Conservation (phyloP, 768 basidiomycete species). For the Calocera viscosa region DNA sequence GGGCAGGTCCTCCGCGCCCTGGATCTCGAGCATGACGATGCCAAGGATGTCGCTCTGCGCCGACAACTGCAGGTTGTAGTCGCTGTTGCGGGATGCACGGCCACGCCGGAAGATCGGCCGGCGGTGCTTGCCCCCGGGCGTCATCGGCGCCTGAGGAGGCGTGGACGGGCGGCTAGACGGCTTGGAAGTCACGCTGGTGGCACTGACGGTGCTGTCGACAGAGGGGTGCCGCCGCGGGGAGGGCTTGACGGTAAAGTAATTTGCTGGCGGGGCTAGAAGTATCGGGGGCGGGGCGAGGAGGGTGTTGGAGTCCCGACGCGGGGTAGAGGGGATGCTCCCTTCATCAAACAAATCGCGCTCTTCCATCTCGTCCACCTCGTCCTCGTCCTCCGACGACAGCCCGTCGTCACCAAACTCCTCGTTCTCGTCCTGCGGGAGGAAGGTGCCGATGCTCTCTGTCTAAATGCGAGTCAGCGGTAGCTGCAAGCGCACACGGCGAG, state of each 20-base stretch:
- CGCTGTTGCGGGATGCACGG: slow-evolving; percentile 29
- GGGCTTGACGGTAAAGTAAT: slow-evolving; percentile 18
- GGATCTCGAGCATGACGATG: slow-evolving; percentile 90
- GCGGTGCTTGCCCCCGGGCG: slow-evolving; percentile 16
- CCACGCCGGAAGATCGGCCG: slow-evolving; percentile 34
- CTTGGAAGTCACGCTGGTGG: slow-evolving; percentile 9
- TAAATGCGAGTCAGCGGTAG: slow-evolving; percentile 25
- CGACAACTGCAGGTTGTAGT: slow-evolving; percentile 51
- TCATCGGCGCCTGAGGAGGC: not conserved
- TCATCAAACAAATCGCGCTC: slow-evolving; percentile 22
- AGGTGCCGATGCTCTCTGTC: slow-evolving; percentile 79
- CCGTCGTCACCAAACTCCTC: slow-evolving; percentile 62
- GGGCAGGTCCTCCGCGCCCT: slow-evolving; percentile 71
- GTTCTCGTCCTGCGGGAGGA: slow-evolving; percentile 48
- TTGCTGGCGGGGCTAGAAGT: slow-evolving; percentile 18
- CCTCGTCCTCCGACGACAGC: slow-evolving; percentile 43
- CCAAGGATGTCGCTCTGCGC: slow-evolving; percentile 75
- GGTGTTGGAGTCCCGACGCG: slow-evolving; percentile 20
- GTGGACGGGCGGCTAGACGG: slow-evolving; percentile 14
- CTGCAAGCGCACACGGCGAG: slow-evolving; percentile 1
- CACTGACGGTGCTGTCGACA: slow-evolving; percentile 8
- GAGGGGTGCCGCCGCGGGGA: slow-evolving; percentile 7
- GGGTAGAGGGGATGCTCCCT: slow-evolving; percentile 20
- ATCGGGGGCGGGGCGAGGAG: slow-evolving; percentile 20
- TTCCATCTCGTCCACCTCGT: slow-evolving; percentile 32